Conservation (phyloP, 2,329 filamentous ascomycete genomes). For the Colletotrichum destructivum region DNA sequence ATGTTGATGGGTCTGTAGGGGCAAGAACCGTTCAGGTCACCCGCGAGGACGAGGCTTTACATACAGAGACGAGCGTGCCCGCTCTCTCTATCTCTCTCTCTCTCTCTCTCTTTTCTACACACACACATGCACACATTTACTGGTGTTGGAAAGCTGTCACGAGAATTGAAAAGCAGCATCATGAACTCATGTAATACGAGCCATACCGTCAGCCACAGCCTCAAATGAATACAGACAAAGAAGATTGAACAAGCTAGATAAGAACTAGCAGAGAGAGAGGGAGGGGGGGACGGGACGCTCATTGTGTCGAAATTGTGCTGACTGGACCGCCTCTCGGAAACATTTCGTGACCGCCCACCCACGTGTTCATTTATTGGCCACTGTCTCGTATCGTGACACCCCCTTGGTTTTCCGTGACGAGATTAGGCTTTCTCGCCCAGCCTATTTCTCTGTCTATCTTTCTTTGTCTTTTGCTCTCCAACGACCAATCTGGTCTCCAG, state of each 20-base stretch:
- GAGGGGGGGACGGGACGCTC: no score
- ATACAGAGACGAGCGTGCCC: neutral
- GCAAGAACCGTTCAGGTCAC: no score
- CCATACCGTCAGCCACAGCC: neutral
- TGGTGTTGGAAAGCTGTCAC: no score
- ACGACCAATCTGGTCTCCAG: neutral
- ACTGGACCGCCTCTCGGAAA: constrained; percentile 1
- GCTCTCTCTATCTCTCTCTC: no score
- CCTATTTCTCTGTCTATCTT: neutral
- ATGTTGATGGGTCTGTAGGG: neutral
- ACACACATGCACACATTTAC: no score
- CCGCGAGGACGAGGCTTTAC: neutral
- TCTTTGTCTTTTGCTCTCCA: no score
- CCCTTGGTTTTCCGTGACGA: neutral
- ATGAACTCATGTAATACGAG: neutral
- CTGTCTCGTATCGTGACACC: constrained; percentile 20
- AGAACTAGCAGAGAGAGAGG: no score
- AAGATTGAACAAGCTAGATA: no score
- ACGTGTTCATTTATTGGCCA: constrained; percentile 8
- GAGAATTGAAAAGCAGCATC: no score
- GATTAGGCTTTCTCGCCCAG: neutral
- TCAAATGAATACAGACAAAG: neutral
- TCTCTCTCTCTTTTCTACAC: no score
- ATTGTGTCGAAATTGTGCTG: neutral
- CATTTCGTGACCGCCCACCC: constrained; percentile 4